Evolutionary conservation across 176 grass and related monocot species (phyloP).

Genomic region (Hyparrhenia diplandra): DNA sequence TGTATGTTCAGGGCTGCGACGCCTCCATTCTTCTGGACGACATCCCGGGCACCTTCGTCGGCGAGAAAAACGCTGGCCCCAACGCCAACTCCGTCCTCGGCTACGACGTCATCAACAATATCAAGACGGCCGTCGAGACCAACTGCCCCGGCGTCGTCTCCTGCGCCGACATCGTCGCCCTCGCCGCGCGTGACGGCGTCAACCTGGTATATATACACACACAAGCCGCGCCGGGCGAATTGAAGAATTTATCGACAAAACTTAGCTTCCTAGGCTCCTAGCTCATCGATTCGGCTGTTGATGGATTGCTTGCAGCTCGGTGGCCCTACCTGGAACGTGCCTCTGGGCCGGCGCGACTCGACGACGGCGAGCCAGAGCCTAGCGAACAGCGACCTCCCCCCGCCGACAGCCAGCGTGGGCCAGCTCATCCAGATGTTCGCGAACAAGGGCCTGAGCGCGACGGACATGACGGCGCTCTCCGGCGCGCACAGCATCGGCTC

Average conservation of each 20-base stretch:
- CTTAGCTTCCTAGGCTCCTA: no score
- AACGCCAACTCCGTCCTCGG: background rate
- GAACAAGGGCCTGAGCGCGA: background rate
- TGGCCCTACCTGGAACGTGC: background rate
- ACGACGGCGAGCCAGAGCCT: background rate
- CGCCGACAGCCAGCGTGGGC: background rate
- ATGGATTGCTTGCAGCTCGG: background rate
- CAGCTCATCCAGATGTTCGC: background rate
- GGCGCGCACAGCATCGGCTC: constrained; percentile 56
- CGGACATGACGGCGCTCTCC: constrained; percentile 57
- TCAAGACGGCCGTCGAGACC: background rate
- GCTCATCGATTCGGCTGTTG: no score
- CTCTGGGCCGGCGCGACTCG: background rate
- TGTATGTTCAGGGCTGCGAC: no score
- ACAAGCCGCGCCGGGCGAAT: no score
- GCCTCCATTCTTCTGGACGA: background rate
- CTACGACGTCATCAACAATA: background rate
- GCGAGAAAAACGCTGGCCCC: background rate
- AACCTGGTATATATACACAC: constrained; percentile 29
- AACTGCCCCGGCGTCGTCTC: constrained; percentile 63
- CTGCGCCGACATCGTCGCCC: constrained; percentile 78
- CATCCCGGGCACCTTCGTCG: background rate
- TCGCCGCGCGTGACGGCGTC: constrained; percentile 64
- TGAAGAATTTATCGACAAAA: no score
- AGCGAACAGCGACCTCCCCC: background rate